Base-by-base conservation (phyloP, 2,329 filamentous ascomycete genomes). In the Blastomyces gilchristii region DNA sequence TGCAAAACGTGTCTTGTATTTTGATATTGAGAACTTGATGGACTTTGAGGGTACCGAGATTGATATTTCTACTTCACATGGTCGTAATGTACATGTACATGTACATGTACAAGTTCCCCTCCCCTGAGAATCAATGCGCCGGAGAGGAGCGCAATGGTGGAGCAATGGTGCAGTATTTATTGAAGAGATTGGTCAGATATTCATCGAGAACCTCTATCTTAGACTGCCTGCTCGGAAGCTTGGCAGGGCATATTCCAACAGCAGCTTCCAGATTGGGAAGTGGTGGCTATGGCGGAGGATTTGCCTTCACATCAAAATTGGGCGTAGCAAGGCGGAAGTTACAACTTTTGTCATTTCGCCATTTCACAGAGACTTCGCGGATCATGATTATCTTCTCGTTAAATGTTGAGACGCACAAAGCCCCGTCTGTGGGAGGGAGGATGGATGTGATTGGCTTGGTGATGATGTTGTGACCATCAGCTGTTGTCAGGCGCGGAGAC, bases 131-230 rank as follows among this genome's bases (percentile, higher is more conserved):
- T 50, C 31, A 68, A 62, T 52, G 58, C 63, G 16, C 62, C 61
- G n/a, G 66, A 67, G 28, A 68, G 39, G 52, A 60, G 66, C 50
- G 66, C 63, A 63, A 68, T 66, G n/a, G n/a, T 22, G n/a, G n/a
- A 22, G n/a, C n/a, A 22, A 39, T 31, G 66, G 63, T n/a, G 65
- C 63, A 37, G 63, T 66, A 22, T 4, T 28, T 2, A 28, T 67
- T 61, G 53, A 66, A 65, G 45, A 67, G 62, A 31, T 53, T 28
- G 28, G 60, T 65, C 57, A 67, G 58, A 52, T 59, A 62, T 62
- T 68, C 65, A 60, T 68, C 53, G 12, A 62, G 64, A 61, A 67
- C 57, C 28, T 58, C 52, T 18, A 54, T 59, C 45, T 45, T n/a
- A 60, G 56, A 45, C 56, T 59, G 61, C 60, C 56, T 60, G 45